Base-by-base conservation (phyloP, 768 basidiomycete genomes). In the Termitomyces sp. region DNA sequence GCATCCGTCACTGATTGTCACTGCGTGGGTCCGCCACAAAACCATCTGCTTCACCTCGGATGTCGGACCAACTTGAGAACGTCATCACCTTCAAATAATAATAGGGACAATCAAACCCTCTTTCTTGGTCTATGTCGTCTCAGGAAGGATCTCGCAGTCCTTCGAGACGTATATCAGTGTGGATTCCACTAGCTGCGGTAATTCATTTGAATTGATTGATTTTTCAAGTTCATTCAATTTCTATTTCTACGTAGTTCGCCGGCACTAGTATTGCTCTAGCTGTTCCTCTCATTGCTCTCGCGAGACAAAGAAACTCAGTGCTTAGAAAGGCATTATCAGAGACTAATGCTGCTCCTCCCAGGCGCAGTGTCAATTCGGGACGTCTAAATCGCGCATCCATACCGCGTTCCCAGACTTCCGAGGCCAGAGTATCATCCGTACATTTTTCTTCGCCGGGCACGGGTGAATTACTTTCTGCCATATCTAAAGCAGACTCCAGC, bases 401-500 rank as follows among this genome's bases (percentile, higher is more conserved):
- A 45, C 43, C 56, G n/a, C 38, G 53, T 10, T 44, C 61, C 24
- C 60, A 59, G 13, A 58, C 66, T 18, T 53, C 66, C 32, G 65
- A 66, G 46, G 55, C 63, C 7, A 61, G 56, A 35, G 64, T 63
- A 14, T 45, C 66, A 28, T 30, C 56, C 5, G 45, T 44, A 43
- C 71, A 75, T 20, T 63, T 65, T 43, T 51, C 67, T 22, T 66
- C 72, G 20, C 70, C 71, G 13, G 62, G 70, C 30, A 61, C 65
- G 12, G 66, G 70, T 3, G 69, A 72, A 50, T 58, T 77, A 33
- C 67, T 73, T 54, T 70, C 73, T 9, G 77, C 73, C 2, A 64
- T 78, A 7, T 73, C 75, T 0, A 66, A 63, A n/a, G 62, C 70
- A 53, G 68, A 72, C 38, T 78, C 80, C 63, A 82, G 81, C 46